A percentile compares a stretch with the other conserved stretches of the same genome.
Conservation (phyloP, 352 stramenopile species). For the Pythium utonaiense region DNA sequence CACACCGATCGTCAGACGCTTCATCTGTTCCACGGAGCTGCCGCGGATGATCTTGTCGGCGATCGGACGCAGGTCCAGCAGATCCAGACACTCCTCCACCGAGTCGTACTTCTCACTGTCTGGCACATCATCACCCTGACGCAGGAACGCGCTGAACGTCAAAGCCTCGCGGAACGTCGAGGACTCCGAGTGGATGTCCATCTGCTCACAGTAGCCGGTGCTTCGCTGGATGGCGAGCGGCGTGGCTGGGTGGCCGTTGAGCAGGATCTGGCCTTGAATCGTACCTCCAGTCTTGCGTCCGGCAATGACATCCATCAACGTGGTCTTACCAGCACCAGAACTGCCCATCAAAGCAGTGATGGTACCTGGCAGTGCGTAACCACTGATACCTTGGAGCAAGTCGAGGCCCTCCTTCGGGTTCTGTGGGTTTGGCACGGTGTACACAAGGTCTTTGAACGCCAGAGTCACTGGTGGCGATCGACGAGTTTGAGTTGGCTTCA, state of each 20-base stretch:
- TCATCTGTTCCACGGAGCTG: conserved; percentile 27
- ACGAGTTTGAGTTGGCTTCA: not conserved
- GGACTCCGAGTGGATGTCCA: conserved; percentile 88
- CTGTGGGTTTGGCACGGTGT: conserved; percentile 33
- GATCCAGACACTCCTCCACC: conserved; percentile 42
- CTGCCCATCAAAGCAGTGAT: conserved; percentile 24
- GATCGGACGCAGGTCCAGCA: conserved; percentile 27
- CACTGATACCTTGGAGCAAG: conserved; percentile 42
- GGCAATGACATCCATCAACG: conserved; percentile 42
- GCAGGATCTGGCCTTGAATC: not conserved
- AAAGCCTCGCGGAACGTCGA: conserved; percentile 90
- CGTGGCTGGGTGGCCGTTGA: not conserved
- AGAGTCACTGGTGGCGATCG: conserved; percentile 25
- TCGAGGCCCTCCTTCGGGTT: conserved; percentile 44
- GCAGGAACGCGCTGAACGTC: conserved; percentile 88
- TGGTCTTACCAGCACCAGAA: conserved; percentile 30
- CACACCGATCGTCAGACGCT: conserved; percentile 66
- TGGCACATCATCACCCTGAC: conserved; percentile 28
- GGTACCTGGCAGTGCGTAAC: conserved; percentile 8
- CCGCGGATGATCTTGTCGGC: conserved; percentile 34
- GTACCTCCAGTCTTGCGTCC: not conserved
- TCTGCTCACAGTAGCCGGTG: conserved; percentile 58
- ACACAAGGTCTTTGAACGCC: conserved; percentile 32
- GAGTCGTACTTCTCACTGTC: conserved; percentile 28
- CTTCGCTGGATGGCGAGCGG: not conserved